Conservation (phyloP, 345 rosid genomes). For the Syzygium aromaticum region DNA sequence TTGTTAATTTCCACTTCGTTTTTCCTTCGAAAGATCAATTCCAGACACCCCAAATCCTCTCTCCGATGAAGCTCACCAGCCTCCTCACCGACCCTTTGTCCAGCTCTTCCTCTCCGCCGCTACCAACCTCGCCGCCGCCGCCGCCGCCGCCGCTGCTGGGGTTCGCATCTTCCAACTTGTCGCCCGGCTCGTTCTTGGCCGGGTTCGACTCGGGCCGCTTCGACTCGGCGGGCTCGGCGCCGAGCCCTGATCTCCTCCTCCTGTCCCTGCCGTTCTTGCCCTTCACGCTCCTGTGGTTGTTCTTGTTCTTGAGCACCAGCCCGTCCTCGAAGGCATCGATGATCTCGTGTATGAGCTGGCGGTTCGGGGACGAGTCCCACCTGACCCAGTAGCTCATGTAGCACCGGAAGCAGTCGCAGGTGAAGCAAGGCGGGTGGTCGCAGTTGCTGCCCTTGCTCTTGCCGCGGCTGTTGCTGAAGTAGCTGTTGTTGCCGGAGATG, state of each 20-base stretch:
- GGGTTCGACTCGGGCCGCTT: slow-evolving; percentile 14
- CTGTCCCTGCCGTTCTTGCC: slow-evolving; percentile 34
- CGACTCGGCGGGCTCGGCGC: slow-evolving; percentile 8
- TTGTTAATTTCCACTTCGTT: not conserved
- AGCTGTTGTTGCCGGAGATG: slow-evolving; percentile 27
- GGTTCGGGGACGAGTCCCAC: slow-evolving; percentile 77
- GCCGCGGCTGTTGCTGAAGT: not conserved
- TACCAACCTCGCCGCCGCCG: not conserved
- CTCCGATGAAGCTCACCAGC: slow-evolving; percentile 61
- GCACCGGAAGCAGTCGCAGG: slow-evolving; percentile 72
- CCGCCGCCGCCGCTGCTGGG: not conserved
- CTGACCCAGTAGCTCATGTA: slow-evolving; percentile 75
- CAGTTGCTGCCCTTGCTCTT: not conserved
- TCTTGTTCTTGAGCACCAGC: slow-evolving; percentile 14
- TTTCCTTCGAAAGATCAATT: not conserved
- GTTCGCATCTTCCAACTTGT: not conserved
- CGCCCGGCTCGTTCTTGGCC: not conserved
- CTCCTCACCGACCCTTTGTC: slow-evolving; percentile 38
- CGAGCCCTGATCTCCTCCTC: slow-evolving; percentile 22
- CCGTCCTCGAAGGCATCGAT: slow-evolving; percentile 68
- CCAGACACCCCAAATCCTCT: slow-evolving; percentile 69
- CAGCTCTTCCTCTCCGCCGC: slow-evolving; percentile 13
- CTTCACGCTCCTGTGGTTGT: not conserved
- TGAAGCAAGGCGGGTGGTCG: slow-evolving; percentile 45
- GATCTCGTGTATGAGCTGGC: slow-evolving; percentile 74